Evolutionary conservation across 2,329 filamentous ascomycete genomes (phyloP).

Genomic region (Diaporthe eres): DNA sequence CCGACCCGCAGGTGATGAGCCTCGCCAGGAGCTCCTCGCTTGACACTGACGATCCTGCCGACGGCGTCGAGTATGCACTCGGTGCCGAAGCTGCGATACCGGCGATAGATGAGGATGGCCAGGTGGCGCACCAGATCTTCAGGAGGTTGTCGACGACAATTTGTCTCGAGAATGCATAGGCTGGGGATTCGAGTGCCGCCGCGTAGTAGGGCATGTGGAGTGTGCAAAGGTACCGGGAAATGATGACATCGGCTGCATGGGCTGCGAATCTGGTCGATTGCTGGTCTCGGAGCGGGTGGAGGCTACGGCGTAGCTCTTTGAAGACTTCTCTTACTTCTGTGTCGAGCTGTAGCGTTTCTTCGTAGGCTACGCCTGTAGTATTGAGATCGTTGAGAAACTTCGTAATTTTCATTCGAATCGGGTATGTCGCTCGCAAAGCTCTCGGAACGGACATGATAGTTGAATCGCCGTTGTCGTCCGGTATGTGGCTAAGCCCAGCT

Average conservation of each 20-base stretch:
- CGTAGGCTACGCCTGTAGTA: constrained; percentile 56
- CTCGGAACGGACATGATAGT: constrained; percentile 67
- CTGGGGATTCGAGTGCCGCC: constrained; percentile 59
- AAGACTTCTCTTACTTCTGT: constrained; percentile 59
- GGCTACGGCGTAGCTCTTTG: constrained; percentile 51
- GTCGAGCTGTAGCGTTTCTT: constrained; percentile 62
- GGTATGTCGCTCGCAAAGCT: constrained; percentile 59
- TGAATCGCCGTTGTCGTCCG: constrained; percentile 48
- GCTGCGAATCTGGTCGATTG: constrained; percentile 59
- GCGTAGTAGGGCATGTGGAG: constrained; percentile 67
- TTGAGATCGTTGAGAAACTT: constrained; percentile 63
- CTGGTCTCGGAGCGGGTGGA: constrained; percentile 43
- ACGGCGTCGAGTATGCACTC: constrained; percentile 38
- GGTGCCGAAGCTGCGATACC: constrained; percentile 15
- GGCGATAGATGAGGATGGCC: constrained; percentile 33
- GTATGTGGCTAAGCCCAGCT: constrained; percentile 45
- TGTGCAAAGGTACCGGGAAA: constrained; percentile 64
- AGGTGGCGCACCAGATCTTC: constrained; percentile 48
- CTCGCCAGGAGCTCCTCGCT: constrained; percentile 53
- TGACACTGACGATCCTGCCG: constrained; percentile 32
- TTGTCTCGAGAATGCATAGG: constrained; percentile 62
- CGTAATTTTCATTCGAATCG: constrained; percentile 59
- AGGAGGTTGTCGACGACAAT: constrained; percentile 56
- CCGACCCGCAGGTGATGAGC: constrained; percentile 57
- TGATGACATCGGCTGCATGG: constrained; percentile 57